Percentiles rank a stretch among this genome's conserved stretches.
Conservation (phyloP, 2,329 filamentous ascomycete genomes). For the Hymenoscyphus occultus region DNA sequence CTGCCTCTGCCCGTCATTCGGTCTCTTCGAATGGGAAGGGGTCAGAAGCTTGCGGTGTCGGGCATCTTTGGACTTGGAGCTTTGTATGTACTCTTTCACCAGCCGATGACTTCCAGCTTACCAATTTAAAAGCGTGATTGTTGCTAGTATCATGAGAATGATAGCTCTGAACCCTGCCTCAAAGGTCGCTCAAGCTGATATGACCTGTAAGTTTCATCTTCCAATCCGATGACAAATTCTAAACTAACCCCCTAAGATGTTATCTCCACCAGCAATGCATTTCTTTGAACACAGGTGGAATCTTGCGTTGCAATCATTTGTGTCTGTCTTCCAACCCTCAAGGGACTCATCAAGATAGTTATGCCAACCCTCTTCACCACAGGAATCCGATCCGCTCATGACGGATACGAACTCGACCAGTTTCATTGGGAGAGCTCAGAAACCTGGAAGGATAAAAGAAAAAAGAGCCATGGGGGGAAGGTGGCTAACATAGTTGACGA, state of each 20-base stretch:
- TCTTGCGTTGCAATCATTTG: constrained; percentile 21
- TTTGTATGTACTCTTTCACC: constrained; percentile 49
- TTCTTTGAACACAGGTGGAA: constrained; percentile 24
- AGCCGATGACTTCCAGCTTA: not conserved
- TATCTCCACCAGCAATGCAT: constrained; percentile 16
- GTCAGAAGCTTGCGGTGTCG: constrained; percentile 35
- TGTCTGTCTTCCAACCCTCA: constrained; percentile 19
- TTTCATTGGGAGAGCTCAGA: not conserved
- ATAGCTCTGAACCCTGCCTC: constrained; percentile 20
- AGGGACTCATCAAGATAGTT: constrained; percentile 12
- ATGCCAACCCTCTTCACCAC: constrained; percentile 9
- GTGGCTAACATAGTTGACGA: not conserved
- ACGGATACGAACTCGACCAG: not conserved
- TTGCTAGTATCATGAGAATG: constrained; percentile 19
- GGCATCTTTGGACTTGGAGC: constrained; percentile 63
- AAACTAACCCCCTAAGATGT: constrained; percentile 8
- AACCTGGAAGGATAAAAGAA: not conserved
- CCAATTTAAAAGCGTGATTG: constrained; percentile 12
- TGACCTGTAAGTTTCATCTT: constrained; percentile 10
- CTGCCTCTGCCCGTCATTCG: constrained; percentile 61
- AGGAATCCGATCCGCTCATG: not conserved
- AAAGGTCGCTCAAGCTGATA: constrained; percentile 14
- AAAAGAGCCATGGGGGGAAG: not conserved
- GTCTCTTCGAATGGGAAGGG: constrained; percentile 31
- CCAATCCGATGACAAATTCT: not conserved